Evolutionary conservation across 2,329 filamentous ascomycete species (phyloP), one percentile per base, ranked within the genome.

Genomic region (Fusarium sacchari): DNA sequence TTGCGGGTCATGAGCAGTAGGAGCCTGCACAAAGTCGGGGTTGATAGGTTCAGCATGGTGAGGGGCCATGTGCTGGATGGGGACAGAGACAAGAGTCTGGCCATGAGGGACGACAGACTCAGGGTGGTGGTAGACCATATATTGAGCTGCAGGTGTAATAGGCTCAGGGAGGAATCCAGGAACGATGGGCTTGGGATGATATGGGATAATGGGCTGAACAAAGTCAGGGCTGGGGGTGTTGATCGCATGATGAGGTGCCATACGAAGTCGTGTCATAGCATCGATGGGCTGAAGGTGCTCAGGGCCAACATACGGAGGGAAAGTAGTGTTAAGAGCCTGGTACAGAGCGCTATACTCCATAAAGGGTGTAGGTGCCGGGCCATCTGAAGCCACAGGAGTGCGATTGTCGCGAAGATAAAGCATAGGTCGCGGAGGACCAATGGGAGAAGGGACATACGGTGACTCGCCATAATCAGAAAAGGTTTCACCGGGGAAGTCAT

Each of bases 41-140:
- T 26, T 26, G 9, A 4, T 36, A 3, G 30, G 13, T 0, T 22
- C 12, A 15, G 13, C 0, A 24, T 52, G 13, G 17, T 24, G 18
- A 52, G 30, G 5, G 49, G 8, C 9, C n/a, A 52, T 52, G 4
- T 13, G 9, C 7, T 36, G 30, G 18, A 8, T 3, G 7, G 17
- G 30, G 13, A 2, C 6, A 20, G 17, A 3, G 11, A 3, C 1
- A 20, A 12, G 3, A 26, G 32, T 18, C 9, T 52, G n/a, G 30
- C 5, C 13, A 52, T 36, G 9, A 15, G 49, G 49, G 18, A 22
- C 9, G 20, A 22, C 4, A 46, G 13, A 5, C 26, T 46, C 49
- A 36, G 49, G 3, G 12, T 36, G 32, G 7, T 36, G 11, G 47
- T 34, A 52, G 49, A 26, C 3, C 17, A 52, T 36, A 14, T 30